Conservation (phyloP, 2,329 filamentous ascomycete genomes). For the Cladosporium oxysporum region DNA sequence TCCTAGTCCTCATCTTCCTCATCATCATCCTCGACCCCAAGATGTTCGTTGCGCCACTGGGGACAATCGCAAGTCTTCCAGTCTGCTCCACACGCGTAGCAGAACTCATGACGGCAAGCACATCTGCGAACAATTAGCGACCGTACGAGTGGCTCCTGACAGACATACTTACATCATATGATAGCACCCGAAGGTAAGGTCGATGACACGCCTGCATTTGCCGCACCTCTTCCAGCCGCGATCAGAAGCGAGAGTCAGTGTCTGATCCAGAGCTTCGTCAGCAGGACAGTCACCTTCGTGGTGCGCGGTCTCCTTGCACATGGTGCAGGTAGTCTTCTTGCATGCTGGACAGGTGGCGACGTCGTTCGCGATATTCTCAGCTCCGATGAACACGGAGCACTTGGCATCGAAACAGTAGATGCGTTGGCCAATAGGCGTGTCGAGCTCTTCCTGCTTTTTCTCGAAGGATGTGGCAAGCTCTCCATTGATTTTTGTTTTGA, state of each 20-base stretch:
- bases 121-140: neutral
- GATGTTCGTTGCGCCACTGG: conserved; percentile 25
- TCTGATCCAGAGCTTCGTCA: conserved; percentile 43
- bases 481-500: conserved; percentile 39
- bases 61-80: conserved; percentile 34
- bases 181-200: conserved; percentile 54
- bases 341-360: conserved; percentile 50
- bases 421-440: conserved; percentile 43
- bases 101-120: conserved; percentile 26
- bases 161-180: conserved; percentile 46
- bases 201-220: conserved; percentile 50
- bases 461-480: conserved; percentile 42
- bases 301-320: conserved; percentile 49
- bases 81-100: conserved; percentile 31
- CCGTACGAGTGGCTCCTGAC: neutral
- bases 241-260: conserved; percentile 45
- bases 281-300: conserved; percentile 54
- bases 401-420: conserved; percentile 52
- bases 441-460: conserved; percentile 52
- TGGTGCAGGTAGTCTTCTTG: conserved; percentile 47
- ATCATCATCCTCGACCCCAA: conserved; percentile 23
- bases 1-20: too few species aligned
- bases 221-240: conserved; percentile 57
- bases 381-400: conserved; percentile 54
- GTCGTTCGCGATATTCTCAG: conserved; percentile 26